Percentiles rank a stretch among this genome's conserved stretches.
phyloP scores from a whole-genome alignment of 2,329 filamentous ascomycete species.

The Pseudopithomyces maydicus region DNA sequence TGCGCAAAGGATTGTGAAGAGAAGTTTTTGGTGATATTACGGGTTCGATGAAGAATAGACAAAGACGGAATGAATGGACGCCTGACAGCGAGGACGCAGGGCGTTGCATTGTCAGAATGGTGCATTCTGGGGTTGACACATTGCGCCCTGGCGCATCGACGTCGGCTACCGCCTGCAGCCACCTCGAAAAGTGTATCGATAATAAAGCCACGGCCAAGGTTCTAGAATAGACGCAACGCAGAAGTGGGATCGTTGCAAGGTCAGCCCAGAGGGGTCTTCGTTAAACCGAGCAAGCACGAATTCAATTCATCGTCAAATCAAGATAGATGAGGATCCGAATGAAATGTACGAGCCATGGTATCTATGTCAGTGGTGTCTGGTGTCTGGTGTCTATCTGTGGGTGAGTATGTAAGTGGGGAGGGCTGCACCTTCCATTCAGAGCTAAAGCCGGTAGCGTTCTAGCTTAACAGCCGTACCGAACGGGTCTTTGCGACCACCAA shows the following conservation, averaged over 20 bases:
- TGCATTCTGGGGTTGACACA: neutral
- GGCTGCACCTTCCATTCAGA: too few relatives aligned
- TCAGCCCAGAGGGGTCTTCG: neutral
- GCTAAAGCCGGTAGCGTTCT: too few relatives aligned
- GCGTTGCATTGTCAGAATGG: slow-evolving; percentile 13
- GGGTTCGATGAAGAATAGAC: slow-evolving; percentile 9
- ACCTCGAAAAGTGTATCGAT: slow-evolving; percentile 24
- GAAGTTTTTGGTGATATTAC: neutral
- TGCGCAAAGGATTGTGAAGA: slow-evolving; percentile 1
- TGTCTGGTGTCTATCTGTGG: too few relatives aligned
- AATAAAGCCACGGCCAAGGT: slow-evolving; percentile 12
- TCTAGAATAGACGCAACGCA: neutral
- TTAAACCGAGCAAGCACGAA: neutral
- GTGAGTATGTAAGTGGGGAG: too few relatives aligned
- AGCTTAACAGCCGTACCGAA: too few relatives aligned
- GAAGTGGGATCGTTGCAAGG: neutral
- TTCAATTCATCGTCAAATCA: neutral
- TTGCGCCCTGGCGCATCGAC: slow-evolving; percentile 7
- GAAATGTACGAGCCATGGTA: too few relatives aligned
- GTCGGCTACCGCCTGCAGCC: slow-evolving; percentile 15
- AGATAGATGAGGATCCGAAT: too few relatives aligned
- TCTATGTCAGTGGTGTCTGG: too few relatives aligned
- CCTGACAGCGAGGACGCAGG: neutral
- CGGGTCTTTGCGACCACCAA: too few relatives aligned
- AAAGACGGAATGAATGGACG: slow-evolving; percentile 2